Evolutionary conservation across 2,329 filamentous ascomycete species (phyloP), one percentile per base, ranked within the genome.

Genomic region (Phyllosticta paracitricarpa): DNA sequence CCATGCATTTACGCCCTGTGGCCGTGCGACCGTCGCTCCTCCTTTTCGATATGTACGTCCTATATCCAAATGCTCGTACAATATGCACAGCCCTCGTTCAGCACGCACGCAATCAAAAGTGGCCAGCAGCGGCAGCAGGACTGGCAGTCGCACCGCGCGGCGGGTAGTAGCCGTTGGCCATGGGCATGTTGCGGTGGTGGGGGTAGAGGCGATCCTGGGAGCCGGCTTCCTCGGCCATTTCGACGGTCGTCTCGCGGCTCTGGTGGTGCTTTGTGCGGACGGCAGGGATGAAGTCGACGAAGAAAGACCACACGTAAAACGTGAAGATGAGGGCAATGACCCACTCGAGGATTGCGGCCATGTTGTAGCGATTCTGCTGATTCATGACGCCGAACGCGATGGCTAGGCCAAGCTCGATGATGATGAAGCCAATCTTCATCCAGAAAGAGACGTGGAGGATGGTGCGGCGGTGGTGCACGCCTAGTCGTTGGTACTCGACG

Each of bases 401-500:
- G 64, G 84, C 86, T 8, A 99, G 83, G 19, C 73, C 77, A 51
- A 96, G 68, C 73, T 97, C 92, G 68, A 93, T 70, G 61, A 97
- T 69, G 71, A 97, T 88, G 75, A 99, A 97, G 62, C 73, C 66
- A 28, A 96, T 81, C 76, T 99, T 99, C 71, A 94, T 80, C 83
- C 86, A 92, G 79, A 97, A 97, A 61, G 89, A 94, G 63, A 81
- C 73, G 56, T 86, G 83, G 10, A 99, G 82, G 65, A 94, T 77
- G 74, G 93, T 84, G 63, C 91, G 78, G 64, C 87, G 87, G 78
- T 92, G 89, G 71, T 88, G 87, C 59, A 88, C 85, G 26, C 91
- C 91, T 1, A 97, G 81, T 2, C 89, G 86, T 69, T 94, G 88
- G 73, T 96, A 97, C 73, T 97, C 91, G 77, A 84, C 86, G 78